Percentiles rank a stretch among this genome's conserved stretches.
These are phyloP conservation scores for Plasmodium gaboni DNA, from an alignment of 169 alveolate species.

Conservation along the genomic window DNA sequence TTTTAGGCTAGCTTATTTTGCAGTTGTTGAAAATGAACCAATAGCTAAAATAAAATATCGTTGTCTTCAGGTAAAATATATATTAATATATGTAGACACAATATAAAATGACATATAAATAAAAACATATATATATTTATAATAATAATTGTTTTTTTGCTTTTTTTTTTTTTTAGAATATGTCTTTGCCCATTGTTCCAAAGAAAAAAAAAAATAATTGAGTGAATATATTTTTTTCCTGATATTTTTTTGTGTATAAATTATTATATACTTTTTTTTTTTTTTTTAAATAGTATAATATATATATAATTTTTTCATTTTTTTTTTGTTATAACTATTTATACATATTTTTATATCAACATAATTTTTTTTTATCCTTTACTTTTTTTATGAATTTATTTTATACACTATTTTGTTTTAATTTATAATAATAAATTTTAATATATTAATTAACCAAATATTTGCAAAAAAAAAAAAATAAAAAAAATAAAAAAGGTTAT, in stretches of 20 bases:
- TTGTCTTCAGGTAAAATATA: constrained; percentile 84
- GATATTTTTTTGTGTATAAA: constrained; percentile 7
- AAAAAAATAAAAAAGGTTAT: no score
- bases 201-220: constrained; percentile 25
- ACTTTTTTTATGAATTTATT: no score
- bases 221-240: constrained; percentile 20
- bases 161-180: constrained; percentile 43
- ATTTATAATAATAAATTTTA: no score
- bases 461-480: no score
- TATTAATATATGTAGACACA: no score
- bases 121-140: background rate
- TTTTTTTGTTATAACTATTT: no score
- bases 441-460: no score
- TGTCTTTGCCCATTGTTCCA: constrained; percentile 70
- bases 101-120: no score
- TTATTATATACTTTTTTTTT: background rate
- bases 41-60: constrained; percentile 89
- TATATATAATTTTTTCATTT: no score
- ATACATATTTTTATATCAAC: no score
- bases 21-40: constrained; percentile 93
- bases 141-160: constrained; percentile 7
- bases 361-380: no score
- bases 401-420: no score
- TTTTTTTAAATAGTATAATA: background rate
- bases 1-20: constrained; percentile 90